Evolutionary conservation across 2,329 filamentous ascomycete species (phyloP), one percentile per base, ranked within the genome.

Genomic region (Ceratocystis variospora): DNA sequence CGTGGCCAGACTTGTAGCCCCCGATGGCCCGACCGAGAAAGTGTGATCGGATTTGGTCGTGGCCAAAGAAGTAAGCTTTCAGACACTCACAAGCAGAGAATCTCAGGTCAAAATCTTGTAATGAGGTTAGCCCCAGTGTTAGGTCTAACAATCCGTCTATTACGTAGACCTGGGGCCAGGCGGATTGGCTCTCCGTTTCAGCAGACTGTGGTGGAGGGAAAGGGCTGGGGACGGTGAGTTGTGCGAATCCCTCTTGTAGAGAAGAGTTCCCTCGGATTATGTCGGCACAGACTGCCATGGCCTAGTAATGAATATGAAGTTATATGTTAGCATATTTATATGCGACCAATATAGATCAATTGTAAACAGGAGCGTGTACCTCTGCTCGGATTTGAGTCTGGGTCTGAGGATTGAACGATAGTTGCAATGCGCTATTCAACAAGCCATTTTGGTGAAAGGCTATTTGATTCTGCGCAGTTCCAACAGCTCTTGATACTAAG

Each of bases 111-210:
- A 96, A 88, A 45, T 88, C 80, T 64, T 86, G 81, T 22, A 83
- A 76, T 0, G 86, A 78, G 37, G 87, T 81, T 25, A 87, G 79
- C 66, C 86, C 86, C 7, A 99, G 79, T 0, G 88, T 86, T 55
- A 96, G 78, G 71, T 96, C 90, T 61, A 99, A 79, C 19, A 99
- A 79, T 1, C 90, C 94, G 74, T 97, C 93, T 71, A 99, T 96
- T 37, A 99, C 90, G 75, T 96, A 96, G 44, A 93, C 85, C 66
- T 83, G 83, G 15, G 80, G 77, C 8, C 80, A 62, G 31, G 62
- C n/a, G 25, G 61, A 19, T 17, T 57, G 45, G 5, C 55, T 41
- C 3, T 63, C 67, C 15, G 50, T 53, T 59, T 78, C 76, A 41
- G 76, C 78, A 68, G 77, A 76, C 15, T 45, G 48, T 12, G 61